Evolutionary conservation across 1,139 yeast species (phyloP).

Genomic region (Saccharomyces hybrid): DNA sequence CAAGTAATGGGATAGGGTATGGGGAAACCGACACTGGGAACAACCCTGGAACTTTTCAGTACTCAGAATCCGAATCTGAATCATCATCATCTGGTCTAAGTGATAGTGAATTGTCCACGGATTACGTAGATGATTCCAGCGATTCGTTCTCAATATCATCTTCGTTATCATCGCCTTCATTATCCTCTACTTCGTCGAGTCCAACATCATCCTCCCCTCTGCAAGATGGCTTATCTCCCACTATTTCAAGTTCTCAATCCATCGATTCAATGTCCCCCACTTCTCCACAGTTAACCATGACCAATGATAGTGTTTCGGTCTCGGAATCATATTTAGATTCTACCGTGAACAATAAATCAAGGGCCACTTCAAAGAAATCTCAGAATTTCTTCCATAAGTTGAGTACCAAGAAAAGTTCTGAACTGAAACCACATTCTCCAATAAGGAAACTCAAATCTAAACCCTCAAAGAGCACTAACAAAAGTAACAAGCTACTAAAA

Average conservation of each 20-base stretch:
- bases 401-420: background rate
- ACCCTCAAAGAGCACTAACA: background rate
- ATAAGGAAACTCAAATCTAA: background rate
- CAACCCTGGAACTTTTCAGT: slow-evolving; percentile 1
- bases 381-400: background rate
- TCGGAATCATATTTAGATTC: background rate
- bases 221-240: background rate
- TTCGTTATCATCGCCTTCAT: slow-evolving; percentile 12
- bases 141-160: background rate
- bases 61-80: slow-evolving; percentile 3
- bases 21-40: background rate
- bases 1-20: background rate
- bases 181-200: slow-evolving; percentile 2
- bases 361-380: background rate
- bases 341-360: background rate
- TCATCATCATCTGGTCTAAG: slow-evolving; percentile 27
- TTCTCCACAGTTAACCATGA: background rate
- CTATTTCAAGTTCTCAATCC: background rate
- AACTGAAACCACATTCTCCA: background rate
- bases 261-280: background rate
- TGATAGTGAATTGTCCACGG: slow-evolving; percentile 31
- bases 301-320: background rate
- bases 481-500: background rate
- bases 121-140: slow-evolving; percentile 27
- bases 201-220: background rate